Base-by-base conservation (phyloP, 2,329 filamentous ascomycete genomes). In the Paracorniculantispora psalliotae region DNA sequence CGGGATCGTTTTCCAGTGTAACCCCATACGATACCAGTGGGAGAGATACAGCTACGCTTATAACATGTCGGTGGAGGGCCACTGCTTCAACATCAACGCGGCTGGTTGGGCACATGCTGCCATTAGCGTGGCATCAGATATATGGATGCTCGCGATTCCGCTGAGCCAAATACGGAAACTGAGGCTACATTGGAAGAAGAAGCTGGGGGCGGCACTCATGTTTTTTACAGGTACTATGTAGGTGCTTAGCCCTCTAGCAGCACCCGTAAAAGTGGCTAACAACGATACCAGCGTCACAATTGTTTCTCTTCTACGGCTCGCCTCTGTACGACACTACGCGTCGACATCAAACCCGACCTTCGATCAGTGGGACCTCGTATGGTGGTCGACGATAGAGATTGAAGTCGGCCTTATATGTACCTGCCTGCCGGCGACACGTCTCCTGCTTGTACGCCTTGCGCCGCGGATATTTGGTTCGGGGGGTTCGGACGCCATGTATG, bases 11-110 rank as follows among this genome's bases (percentile, higher is more conserved):
- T 77, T 81, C 49, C 74, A 79, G 61, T 81, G 79, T 67, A 67
- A 60, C 25, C 80, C 79, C 0, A 68, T 82, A n/a, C 66, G 66
- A 17, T 76, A 72, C 55, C 77, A 76, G 62, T 84, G 81, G 81
- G 72, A 69, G 0, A 67, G 67, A 26, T 83, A 79, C 78, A 75
- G 77, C 44, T 73, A 23, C 71, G 1, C 30, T 5, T 19, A 50
- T 9, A 12, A 54, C 37, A 13, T 37, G 23, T 15, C 76, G 28
- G 74, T 73, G 3, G 64, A 74, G 1, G 80, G 80, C 0, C 65
- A 61, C 4, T 83, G 81, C 62, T 68, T 79, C 25, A 71, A 78
- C 50, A 67, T 77, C 53, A 80, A 79, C 60, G 67, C 70, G 1
- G 67, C 79, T 15, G 74, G 68, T 1, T 83, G 78, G 77, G 70